Evolutionary conservation across 768 basidiomycete species (phyloP).

Genomic region (Sporobolomyces pararoseus): DNA sequence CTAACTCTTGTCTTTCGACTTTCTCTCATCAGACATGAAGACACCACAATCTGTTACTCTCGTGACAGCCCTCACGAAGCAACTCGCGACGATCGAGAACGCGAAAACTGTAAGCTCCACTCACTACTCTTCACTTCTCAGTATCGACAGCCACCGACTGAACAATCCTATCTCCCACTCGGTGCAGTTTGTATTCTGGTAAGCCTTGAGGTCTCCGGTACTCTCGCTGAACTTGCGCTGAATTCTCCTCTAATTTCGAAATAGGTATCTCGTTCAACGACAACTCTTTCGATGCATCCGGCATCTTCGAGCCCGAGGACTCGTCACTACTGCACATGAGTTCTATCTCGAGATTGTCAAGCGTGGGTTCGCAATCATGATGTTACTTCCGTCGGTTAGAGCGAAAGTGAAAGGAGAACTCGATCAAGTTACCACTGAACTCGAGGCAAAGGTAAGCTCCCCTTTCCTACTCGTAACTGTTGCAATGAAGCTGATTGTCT

Average conservation of each 20-base stretch:
- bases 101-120: conserved; percentile 2
- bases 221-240: accelerated
- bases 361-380: conserved; percentile 21
- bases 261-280: conserved; percentile 26
- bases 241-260: background rate
- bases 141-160: background rate
- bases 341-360: conserved; percentile 24
- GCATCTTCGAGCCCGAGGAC: conserved; percentile 28
- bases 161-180: background rate
- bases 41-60: conserved; percentile 6
- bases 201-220: background rate
- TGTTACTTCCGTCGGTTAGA: conserved; percentile 19
- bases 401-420: conserved; percentile 37
- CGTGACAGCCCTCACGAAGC: conserved; percentile 2
- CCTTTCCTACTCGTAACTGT: background rate
- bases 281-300: background rate
- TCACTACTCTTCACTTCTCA: background rate
- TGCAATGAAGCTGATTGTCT: too few relatives aligned
- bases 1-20: too few relatives aligned
- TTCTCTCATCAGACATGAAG: too few relatives aligned
- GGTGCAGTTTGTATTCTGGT: conserved; percentile 34
- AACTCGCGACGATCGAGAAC: background rate
- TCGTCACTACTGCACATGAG: conserved; percentile 18
- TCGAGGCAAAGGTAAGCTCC: conserved; percentile 23
- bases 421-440: conserved; percentile 27